Evolutionary conservation across 805 yeast species (phyloP), one percentile per base, ranked within the genome.

Genomic region (Brettanomyces anomalus): DNA sequence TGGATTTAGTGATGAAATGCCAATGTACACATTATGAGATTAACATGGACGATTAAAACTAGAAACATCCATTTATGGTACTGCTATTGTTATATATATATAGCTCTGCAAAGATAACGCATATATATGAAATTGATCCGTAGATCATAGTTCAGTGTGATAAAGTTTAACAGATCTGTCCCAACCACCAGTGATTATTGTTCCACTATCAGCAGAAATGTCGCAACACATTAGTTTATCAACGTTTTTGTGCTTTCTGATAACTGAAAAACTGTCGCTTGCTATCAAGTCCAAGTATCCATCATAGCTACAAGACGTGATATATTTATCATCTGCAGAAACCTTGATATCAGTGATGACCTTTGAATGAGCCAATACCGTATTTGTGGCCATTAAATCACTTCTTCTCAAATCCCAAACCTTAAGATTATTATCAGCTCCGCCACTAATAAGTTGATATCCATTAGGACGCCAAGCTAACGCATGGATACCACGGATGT

Each of bases 401-500:
- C 66, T 68, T 43, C 51, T 56, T 32, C 98, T 68, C 32, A 90
- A 41, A 64, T 90, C 98, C 97, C 97, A 90, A 2, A 89, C 69
- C 52, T 83, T 82, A 8, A 87, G 71, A 2, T 77, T 64, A 26
- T 87, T 78, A 61, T 90, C 97, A 0, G 83, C 90, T 45, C 94
- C 79, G 3, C 89, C 97, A 0, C 90, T 80, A 3, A 88, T 88
- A 3, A 87, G 52, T 40, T 81, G 80, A 50, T 71, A 71, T 1
- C 96, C 95, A 60, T 85, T 81, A 4, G 89, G 68, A 6, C 43
- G 37, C 84, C 94, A 90, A 49, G 76, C 86, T 36, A 81, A 56
- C 1, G 80, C 65, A 58, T 85, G 77, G 1, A 90, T 74, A 0
- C 85, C 87, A 45, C 77, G 73, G 5, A 76, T 72, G 60, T 93